phyloP scores from a whole-genome alignment of 345 rosid species.

The Citropsis articulata region DNA sequence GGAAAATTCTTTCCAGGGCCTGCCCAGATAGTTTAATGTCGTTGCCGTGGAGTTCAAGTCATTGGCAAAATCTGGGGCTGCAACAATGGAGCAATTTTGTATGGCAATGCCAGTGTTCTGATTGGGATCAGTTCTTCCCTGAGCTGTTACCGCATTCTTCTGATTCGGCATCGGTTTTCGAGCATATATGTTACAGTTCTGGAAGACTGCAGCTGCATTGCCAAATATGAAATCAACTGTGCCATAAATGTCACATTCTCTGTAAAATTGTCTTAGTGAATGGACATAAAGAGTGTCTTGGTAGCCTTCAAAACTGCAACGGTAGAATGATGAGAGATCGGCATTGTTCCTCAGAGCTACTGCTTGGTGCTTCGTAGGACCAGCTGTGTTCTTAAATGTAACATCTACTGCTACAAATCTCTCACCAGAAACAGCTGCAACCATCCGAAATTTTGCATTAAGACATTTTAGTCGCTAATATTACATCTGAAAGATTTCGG shows the following conservation, averaged over 20 bases:
- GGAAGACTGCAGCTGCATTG: conserved; percentile 45
- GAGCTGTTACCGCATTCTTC: conserved; percentile 64
- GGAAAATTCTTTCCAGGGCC: conserved; percentile 68
- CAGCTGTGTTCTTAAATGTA: conserved; percentile 60
- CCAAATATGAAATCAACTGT: conserved; percentile 61
- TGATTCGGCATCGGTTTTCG: conserved; percentile 52
- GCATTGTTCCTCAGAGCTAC: conserved; percentile 63
- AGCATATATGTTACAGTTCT: conserved; percentile 44
- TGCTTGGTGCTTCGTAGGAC: conserved; percentile 62
- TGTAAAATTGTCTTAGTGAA: conserved; percentile 45
- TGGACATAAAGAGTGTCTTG: conserved; percentile 56
- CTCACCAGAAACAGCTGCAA: conserved; percentile 56
- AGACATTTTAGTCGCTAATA: not conserved
- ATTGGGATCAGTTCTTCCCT: conserved; percentile 58
- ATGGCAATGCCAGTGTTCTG: conserved; percentile 74
- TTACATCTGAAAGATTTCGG: no score
- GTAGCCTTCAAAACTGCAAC: conserved; percentile 64
- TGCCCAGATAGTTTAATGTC: conserved; percentile 39
- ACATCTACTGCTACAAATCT: conserved; percentile 53
- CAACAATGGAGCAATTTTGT: conserved; percentile 51
- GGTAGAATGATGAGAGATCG: conserved; percentile 51
- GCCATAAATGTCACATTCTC: conserved; percentile 52
- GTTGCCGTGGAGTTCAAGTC: conserved; percentile 28
- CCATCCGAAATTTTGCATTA: not conserved
- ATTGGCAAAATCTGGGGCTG: conserved; percentile 52